Percentiles rank a stretch among this genome's conserved stretches.
phyloP scores from a whole-genome alignment of 441 rosid genomes.

The Rhodomyrtus psidioides region DNA sequence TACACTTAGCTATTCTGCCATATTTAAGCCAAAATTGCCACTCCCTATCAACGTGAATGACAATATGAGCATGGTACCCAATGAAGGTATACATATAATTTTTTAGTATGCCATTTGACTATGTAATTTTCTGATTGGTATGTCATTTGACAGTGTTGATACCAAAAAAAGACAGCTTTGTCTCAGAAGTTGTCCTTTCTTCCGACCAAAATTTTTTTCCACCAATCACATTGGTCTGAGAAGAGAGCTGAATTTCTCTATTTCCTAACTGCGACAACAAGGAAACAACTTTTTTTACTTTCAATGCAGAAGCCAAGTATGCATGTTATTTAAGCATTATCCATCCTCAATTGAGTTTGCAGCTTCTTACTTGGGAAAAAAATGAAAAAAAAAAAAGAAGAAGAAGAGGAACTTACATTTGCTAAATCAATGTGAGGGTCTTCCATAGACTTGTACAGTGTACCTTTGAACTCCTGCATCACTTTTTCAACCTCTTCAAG shows the following conservation, averaged over 20 bases:
- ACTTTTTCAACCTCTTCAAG: constrained; percentile 99
- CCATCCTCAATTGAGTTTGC: background rate
- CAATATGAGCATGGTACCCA: background rate
- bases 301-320: background rate
- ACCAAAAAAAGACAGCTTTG: background rate
- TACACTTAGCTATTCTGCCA: background rate
- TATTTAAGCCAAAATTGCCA: background rate
- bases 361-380: background rate
- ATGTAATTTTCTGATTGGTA: background rate
- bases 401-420: constrained; percentile 43
- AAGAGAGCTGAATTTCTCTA: background rate
- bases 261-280: background rate
- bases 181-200: background rate
- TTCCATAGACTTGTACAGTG: constrained; percentile 92
- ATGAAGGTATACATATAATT: background rate
- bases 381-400: background rate
- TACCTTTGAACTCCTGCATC: constrained; percentile 93
- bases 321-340: background rate
- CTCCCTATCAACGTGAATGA: background rate
- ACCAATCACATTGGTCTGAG: background rate
- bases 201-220: background rate
- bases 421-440: constrained; percentile 91
- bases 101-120: background rate
- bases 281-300: background rate
- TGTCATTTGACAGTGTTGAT: background rate